Evolutionary conservation across 2,329 filamentous ascomycete species (phyloP).

Genomic region (Ophidiomyces ophidiicola): DNA sequence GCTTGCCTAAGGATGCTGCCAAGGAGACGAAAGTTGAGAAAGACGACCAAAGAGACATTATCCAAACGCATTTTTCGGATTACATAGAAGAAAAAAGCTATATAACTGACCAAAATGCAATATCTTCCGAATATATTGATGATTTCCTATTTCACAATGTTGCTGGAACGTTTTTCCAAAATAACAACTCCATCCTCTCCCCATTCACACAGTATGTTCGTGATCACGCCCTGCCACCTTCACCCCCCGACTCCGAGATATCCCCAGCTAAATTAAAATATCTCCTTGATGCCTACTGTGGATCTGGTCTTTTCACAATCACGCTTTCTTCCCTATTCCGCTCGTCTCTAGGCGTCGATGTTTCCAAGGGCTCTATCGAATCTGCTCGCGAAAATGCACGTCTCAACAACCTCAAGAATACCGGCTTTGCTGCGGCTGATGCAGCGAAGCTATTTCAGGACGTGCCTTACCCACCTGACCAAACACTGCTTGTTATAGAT

Average conservation of each 20-base stretch:
- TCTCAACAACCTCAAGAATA: constrained; percentile 63
- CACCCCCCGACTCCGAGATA: constrained; percentile 17
- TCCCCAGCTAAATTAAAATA: constrained; percentile 52
- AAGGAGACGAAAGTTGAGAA: constrained; percentile 18
- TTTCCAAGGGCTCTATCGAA: constrained; percentile 63
- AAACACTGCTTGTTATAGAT: constrained; percentile 90
- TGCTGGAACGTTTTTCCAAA: constrained; percentile 94
- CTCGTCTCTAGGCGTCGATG: constrained; percentile 79
- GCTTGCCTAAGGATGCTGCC: constrained; percentile 26
- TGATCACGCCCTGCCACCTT: constrained; percentile 55
- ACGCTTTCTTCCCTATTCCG: constrained; percentile 72
- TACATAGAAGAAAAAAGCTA: constrained; percentile 74
- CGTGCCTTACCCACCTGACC: constrained; percentile 59
- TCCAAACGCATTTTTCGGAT: constrained; percentile 45
- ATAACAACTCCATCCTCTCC: constrained; percentile 95
- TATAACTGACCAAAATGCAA: constrained; percentile 73
- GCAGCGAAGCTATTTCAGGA: constrained; percentile 69
- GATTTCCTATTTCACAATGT: constrained; percentile 78
- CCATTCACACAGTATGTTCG: constrained; percentile 79
- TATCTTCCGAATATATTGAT: constrained; percentile 77
- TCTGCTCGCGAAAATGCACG: constrained; percentile 67
- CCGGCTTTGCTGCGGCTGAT: constrained; percentile 79
- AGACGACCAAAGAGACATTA: constrained; percentile 32
- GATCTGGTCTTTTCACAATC: constrained; percentile 93
- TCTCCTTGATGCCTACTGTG: constrained; percentile 95